Percentiles rank a stretch among this genome's conserved stretches.
Evolutionary conservation across 306 rosid genomes (phyloP).

Genomic region (Casuarina glauca): DNA sequence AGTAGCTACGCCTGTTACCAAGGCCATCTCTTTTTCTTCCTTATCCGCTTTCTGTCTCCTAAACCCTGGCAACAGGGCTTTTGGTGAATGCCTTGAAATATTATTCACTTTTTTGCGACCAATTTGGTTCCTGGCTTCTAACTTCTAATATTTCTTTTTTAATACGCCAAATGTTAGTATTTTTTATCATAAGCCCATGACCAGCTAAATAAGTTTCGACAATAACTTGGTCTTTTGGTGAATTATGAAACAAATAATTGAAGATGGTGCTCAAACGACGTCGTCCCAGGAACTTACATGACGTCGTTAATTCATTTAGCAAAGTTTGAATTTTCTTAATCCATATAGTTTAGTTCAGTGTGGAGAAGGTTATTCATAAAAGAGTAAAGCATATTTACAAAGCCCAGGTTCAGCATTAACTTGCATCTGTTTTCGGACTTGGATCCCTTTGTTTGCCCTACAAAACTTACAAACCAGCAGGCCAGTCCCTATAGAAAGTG

Average conservation of each 20-base stretch:
- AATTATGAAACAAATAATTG: no score
- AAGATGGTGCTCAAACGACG: no score
- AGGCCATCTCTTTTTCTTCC: slow-evolving; percentile 32
- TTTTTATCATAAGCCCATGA: no score
- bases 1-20: slow-evolving; percentile 22
- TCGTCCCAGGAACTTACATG: no score
- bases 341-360: no score
- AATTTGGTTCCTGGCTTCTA: neutral
- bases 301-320: no score
- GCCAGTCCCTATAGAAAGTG: neutral
- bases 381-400: neutral
- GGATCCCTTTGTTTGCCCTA: neutral
- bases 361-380: no score
- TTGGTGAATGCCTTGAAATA: neutral
- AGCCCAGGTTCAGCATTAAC: neutral
- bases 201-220: no score
- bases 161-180: no score
- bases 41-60: neutral
- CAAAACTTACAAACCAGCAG: neutral
- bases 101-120: neutral
- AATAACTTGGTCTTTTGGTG: no score
- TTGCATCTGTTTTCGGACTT: neutral
- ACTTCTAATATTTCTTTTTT: slow-evolving; percentile 13
- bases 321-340: no score
- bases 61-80: neutral